These are phyloP conservation scores for Aphanomyces invadans DNA, from an alignment of 352 stramenopile genomes.

Conservation along the genomic window DNA sequence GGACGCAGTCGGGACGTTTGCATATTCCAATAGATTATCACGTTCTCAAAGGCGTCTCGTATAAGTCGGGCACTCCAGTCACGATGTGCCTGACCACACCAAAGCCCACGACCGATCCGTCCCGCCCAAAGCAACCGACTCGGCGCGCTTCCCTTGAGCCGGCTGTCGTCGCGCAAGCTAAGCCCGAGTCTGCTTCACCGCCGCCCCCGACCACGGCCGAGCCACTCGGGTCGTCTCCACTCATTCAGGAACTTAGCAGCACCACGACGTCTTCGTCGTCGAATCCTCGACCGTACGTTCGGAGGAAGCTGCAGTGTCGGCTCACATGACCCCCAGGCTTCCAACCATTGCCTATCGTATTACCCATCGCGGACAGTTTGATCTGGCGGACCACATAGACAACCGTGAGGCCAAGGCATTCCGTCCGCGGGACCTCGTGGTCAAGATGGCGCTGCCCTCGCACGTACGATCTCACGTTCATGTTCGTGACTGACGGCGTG, in stretches of 20 bases:
- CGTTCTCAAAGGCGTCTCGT: slow-evolving; percentile 77
- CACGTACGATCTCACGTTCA: slow-evolving; percentile 21
- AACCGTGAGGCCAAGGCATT: slow-evolving; percentile 18
- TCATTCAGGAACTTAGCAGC: background rate
- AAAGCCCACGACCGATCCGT: background rate
- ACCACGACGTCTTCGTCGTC: too few relatives aligned
- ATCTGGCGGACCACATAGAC: slow-evolving; percentile 69
- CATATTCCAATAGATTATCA: slow-evolving; percentile 71
- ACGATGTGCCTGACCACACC: slow-evolving; percentile 51
- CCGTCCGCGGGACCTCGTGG: slow-evolving; percentile 54
- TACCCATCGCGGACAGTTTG: slow-evolving; percentile 58
- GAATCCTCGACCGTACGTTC: too few relatives aligned
- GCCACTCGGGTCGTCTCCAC: too few relatives aligned
- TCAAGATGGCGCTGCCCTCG: slow-evolving; percentile 57
- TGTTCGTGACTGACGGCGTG: too few relatives aligned
- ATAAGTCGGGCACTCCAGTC: slow-evolving; percentile 74
- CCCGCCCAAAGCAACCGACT: background rate
- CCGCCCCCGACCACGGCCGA: too few relatives aligned
- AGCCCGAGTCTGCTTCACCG: too few relatives aligned
- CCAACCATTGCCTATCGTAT: slow-evolving; percentile 54
- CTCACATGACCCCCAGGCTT: too few relatives aligned
- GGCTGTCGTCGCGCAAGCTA: too few relatives aligned
- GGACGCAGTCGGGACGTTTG: too few relatives aligned
- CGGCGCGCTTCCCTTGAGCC: too few relatives aligned
- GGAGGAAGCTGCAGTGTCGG: too few relatives aligned